A percentile compares a stretch with the other conserved stretches of the same genome.
Evolutionary conservation across 345 rosid species (phyloP).

Genomic region (Angophora floribunda): DNA sequence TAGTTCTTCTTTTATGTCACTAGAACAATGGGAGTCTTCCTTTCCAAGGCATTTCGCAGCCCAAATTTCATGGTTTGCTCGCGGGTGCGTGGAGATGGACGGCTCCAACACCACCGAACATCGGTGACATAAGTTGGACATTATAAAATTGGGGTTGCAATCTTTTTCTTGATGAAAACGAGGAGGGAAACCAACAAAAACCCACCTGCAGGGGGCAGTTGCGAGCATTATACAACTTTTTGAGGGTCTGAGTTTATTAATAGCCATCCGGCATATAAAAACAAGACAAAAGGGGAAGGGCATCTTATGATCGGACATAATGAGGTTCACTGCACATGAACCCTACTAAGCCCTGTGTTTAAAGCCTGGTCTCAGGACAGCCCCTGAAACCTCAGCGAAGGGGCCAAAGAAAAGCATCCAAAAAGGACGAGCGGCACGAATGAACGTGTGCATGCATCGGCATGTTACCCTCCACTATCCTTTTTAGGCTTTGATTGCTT

Average conservation of each 20-base stretch:
- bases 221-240: background rate
- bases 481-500: background rate
- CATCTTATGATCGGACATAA: background rate
- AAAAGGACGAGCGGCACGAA: background rate
- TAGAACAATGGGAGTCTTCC: background rate
- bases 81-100: background rate
- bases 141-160: background rate
- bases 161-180: background rate
- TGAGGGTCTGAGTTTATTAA: background rate
- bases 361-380: background rate
- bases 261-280: background rate
- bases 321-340: background rate
- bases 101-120: background rate
- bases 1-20: background rate
- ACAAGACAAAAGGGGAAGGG: background rate
- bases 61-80: background rate
- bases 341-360: background rate
- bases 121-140: background rate
- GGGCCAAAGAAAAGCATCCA: background rate
- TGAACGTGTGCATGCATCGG: background rate
- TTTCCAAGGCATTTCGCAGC: background rate
- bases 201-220: background rate
- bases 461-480: constrained; percentile 43
- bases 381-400: background rate
- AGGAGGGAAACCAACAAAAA: background rate